Evolutionary conservation across 352 stramenopile genomes (phyloP), one percentile per base, ranked within the genome.

Genomic region (Globisporangium carolinianum): DNA sequence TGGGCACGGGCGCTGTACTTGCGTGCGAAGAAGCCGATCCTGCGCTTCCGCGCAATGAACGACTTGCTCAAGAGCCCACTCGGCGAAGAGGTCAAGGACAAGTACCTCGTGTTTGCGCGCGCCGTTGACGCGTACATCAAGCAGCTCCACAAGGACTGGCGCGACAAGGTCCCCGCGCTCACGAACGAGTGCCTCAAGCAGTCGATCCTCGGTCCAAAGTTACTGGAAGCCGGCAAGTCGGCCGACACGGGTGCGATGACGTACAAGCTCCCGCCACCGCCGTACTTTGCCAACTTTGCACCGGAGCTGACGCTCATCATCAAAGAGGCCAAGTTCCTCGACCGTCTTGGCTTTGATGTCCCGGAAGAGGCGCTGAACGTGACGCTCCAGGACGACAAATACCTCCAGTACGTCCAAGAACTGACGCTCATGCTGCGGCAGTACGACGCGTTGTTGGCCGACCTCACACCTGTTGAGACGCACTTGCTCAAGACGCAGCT

Each of bases 341-440:
- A 98, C 65, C 87, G 91, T 0, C 82, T 98, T 38, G 94, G 95
- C 5, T 98, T 98, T 76, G 83, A 97, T 51, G 95, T 97, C 45
- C 95, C 95, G 0, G 95, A 98, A 65, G 85, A 95, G 35, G 94
- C 95, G 0, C 67, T 98, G 36, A 98, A 98, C 58, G 94, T 98
- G 60, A 97, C 95, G 24, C 75, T 98, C 3, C 95, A 98, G 64
- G 95, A 98, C 62, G 88, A 97, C 62, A 98, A 98, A 60, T 98
- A 98, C 64, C 94, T 97, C 60, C 78, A 93, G 48, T 97, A 97
- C 45, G 91, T 97, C 12, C 89, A 97, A 51, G 81, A 97, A 46
- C 61, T 98, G 15, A 85, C 87, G 10, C 63, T 95, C 17, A 98
- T 98, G 89, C 75, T 98, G 0, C 71, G 78, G 1, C 89, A 93